Evolutionary conservation across 2,329 filamentous ascomycete species (phyloP), one percentile per base, ranked within the genome.

Genomic region (Fusarium humuli): DNA sequence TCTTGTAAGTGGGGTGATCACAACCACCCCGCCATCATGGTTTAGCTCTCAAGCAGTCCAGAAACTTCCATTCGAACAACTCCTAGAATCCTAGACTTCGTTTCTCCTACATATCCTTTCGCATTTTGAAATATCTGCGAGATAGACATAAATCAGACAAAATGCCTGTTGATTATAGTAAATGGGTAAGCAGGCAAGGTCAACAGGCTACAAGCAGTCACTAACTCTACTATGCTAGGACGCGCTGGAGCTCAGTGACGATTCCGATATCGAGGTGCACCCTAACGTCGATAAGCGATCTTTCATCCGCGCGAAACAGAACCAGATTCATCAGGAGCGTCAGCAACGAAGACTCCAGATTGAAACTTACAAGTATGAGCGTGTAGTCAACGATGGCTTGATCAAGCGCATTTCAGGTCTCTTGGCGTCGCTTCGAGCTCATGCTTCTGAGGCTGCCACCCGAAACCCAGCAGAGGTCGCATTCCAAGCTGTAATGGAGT

Each of bases 281-380:
- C 96, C 96, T 65, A 99, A 99, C 79, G 96, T 99, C 79, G 96
- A 99, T 84, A 99, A 99, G 82, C 90, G 92, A 54, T 98, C 95
- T 66, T 99, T 99, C 82, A 99, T 99, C 80, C 93, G 95, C 72
- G 97, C 96, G 71, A 99, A 99, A 83, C 96, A 98, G 84, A 92
- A 91, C 75, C 94, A 99, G 83, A 99, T 99, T 76, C 96, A 99
- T 81, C 90, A 94, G 77, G 92, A 98, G 79, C 91, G 96, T 58
- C 86, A 90, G 73, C 92, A 97, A 76, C 91, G 96, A 61, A 93
- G 92, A 79, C 90, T 92, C 75, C 91, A 97, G 77, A 98, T 99
- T 79, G 91, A 92, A 75, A 96, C 94, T 9, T 87, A 96, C 73
- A 95, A 95, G 82, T 98, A 97, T 81, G 96, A 97, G 82, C 91